A percentile compares a stretch with the other conserved stretches of the same genome.
Evolutionary conservation across 192 early-diverging fungal species (phyloP).

Genomic region (Borealophlyctis nickersoniae): DNA sequence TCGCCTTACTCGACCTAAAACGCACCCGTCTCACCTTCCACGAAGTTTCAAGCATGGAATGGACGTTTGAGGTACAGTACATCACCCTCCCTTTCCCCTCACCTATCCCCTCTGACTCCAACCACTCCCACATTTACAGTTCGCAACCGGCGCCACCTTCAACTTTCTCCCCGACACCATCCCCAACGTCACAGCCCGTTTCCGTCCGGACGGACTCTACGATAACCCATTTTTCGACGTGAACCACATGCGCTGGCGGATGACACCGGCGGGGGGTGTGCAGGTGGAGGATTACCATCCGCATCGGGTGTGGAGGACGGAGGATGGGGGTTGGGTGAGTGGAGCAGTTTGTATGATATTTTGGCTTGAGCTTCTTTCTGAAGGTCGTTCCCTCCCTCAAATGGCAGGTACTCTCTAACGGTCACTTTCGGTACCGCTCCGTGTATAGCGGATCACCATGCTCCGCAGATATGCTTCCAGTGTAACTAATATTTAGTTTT

Average conservation of each 20-base stretch:
- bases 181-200: neutral
- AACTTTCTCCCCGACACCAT: neutral
- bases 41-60: slow-evolving; percentile 31
- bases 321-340: slow-evolving; percentile 25
- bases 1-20: slow-evolving; percentile 36
- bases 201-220: slow-evolving; percentile 14
- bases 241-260: slow-evolving; percentile 7
- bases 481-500: too few relatives aligned
- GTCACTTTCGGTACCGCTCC: too few relatives aligned
- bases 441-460: too few relatives aligned
- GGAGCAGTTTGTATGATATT: neutral
- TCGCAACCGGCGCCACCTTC: neutral
- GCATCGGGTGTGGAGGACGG: slow-evolving; percentile 9
- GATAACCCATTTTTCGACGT: slow-evolving; percentile 9
- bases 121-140: neutral
- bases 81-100: neutral
- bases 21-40: slow-evolving; percentile 30
- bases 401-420: too few relatives aligned
- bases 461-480: too few relatives aligned
- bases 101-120: too few relatives aligned
- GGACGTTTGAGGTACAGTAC: slow-evolving; percentile 27
- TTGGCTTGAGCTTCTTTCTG: neutral
- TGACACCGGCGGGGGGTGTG: slow-evolving; percentile 17
- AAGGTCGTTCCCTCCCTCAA: too few relatives aligned
- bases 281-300: slow-evolving; percentile 20